Base-by-base conservation (phyloP, 148 eudicot genomes). In the Gaultheria prostrata region DNA sequence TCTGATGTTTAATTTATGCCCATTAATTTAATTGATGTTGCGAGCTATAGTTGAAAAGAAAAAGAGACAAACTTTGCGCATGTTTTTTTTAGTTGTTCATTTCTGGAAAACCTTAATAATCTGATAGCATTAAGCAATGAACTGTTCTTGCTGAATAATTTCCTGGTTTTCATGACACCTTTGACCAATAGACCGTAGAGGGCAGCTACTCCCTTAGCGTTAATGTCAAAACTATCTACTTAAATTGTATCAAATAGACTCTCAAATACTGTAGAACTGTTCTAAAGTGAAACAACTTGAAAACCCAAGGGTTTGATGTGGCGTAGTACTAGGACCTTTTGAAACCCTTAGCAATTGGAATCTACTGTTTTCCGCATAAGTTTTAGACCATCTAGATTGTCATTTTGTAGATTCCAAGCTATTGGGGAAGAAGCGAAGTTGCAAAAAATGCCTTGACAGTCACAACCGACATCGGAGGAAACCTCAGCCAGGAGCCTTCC, bases 381-480 rank as follows among this genome's bases (percentile, higher is more conserved):
- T 32, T 78, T 78, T 78, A 8, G 35, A 61, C 59, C 32, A 45
- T 39, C 59, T 71, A 11, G 53, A 48, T 18, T 71, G 67, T 70
- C 13, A 54, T 82, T 74, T 71, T 72, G 70, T 84, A 88, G 93
- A 80, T 91, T 91, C 67, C 91, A 91, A 67, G 85, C 91, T 8
- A 87, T 91, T 63, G 88, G 71, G 73, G 91, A 84, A 78, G 14
- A 91, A 89, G 78, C 85, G 93, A 81, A 91, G 93, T 86, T 91
- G 93, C 78, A 87, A 91, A 70, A 91, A 89, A 59, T 87, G 93
- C 39, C 85, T 91, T 77, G 93, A 89, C 30, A 90, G 90, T 73
- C 91, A 91, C 83, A 91, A 89, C 86, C 85, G 89, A 21, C 91
- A 91, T 50, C 65, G 90, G 26, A 88, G 93, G 76, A 91, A 89